Percentiles rank a stretch among this genome's conserved stretches.
Evolutionary conservation across 306 rosid species (phyloP).

Genomic region (Cicer bijugum): DNA sequence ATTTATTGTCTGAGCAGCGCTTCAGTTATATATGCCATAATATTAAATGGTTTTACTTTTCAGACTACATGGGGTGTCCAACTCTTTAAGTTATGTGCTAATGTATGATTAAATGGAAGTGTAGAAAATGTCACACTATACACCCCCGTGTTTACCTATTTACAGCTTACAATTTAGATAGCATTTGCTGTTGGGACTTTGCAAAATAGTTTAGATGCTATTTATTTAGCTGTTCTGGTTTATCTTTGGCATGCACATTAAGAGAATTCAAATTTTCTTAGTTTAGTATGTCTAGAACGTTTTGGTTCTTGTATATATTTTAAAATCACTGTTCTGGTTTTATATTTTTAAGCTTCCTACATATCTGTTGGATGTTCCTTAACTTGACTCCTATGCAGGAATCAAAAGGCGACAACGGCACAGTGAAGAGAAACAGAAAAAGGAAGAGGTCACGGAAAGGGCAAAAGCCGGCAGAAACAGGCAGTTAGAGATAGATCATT

Average conservation of each 20-base stretch:
- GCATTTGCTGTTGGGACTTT: neutral
- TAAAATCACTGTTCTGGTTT: neutral
- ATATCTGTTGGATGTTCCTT: neutral
- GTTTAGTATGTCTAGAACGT: neutral
- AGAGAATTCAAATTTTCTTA: neutral
- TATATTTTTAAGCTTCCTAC: neutral
- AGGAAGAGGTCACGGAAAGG: constrained; percentile 50
- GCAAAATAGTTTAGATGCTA: neutral
- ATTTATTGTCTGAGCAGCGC: neutral
- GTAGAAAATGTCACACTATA: too few relatives aligned
- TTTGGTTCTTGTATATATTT: neutral
- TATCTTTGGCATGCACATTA: too few relatives aligned
- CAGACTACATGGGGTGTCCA: neutral
- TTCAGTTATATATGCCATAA: neutral
- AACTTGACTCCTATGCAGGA: constrained; percentile 40
- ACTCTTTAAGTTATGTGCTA: too few relatives aligned
- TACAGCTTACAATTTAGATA: too few relatives aligned
- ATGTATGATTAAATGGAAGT: too few relatives aligned
- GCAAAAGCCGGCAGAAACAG: constrained; percentile 14
- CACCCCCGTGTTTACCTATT: too few relatives aligned
- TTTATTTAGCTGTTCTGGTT: too few relatives aligned
- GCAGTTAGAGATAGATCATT: constrained; percentile 35
- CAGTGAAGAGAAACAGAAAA: constrained; percentile 52
- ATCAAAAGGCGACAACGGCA: constrained; percentile 25
- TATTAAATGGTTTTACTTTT: constrained; percentile 1